Evolutionary conservation across 768 basidiomycete species (phyloP), one percentile per base, ranked within the genome.

Genomic region (Tricholoma terreum): DNA sequence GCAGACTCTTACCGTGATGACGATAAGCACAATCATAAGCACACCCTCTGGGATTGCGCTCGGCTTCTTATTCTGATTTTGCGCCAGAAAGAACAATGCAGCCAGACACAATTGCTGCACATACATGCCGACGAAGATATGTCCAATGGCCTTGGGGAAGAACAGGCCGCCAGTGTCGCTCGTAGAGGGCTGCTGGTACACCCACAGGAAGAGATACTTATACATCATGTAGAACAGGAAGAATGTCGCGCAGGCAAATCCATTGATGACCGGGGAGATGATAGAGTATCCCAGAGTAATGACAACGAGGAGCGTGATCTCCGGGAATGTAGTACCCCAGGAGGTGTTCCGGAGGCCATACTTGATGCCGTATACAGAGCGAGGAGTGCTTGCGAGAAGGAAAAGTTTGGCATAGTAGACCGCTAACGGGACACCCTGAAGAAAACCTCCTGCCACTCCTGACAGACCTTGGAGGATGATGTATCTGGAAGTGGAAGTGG

Each of bases 231-330:
- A 95, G 73, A 93, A 90, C 43, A 87, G 71, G 71, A 90, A 86
- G 78, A 98, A 97, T 1, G 91, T 85, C 27, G 80, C 77, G 61
- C 84, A 84, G 2, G 91, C 86, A 46, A 98, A 84, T 7, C 95
- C 95, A 61, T 93, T 95, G 76, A 97, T 94, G 67, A 98, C 80
- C 0, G 96, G 95, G 6, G 93, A 87, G 62, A 98, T 95, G 68
- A 94, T 81, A 33, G 86, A 87, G 75, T 98, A 98, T 2, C 82
- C 87, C 24, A 92, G 69, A 8, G 87, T 85, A 87, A 56, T 36
- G 17, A 36, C 40, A 27, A 84, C 82, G 45, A 97, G 74, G 3
- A 97, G 82, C 0, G 94, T 93, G 35, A 86, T 80, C 21, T 71
- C 67, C 19, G 78, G 90, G 81, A 83, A 94, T 76, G 63, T 82